Conservation (phyloP, 495 filamentous ascomycete genomes). For the Penicillium desertorum region DNA sequence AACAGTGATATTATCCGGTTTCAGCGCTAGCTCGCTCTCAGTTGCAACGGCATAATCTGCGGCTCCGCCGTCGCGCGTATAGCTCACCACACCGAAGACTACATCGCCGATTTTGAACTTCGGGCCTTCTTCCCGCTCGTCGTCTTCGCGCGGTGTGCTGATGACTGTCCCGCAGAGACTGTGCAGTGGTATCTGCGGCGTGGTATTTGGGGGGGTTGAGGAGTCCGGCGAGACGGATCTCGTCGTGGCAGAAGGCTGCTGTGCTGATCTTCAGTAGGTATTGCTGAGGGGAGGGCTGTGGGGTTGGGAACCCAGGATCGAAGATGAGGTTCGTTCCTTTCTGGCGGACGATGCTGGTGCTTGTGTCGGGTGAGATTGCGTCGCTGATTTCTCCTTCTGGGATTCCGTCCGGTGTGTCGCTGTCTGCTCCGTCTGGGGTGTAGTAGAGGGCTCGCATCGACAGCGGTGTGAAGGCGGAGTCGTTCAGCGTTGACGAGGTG, state of each 20-base stretch:
- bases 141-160: constrained; percentile 45
- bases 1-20: constrained; percentile 48
- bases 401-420: constrained; percentile 7
- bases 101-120: constrained; percentile 51
- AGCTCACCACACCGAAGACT: constrained; percentile 53
- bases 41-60: constrained; percentile 52
- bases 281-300: constrained; percentile 42
- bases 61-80: constrained; percentile 51
- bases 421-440: constrained; percentile 20
- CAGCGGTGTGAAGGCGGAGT: constrained; percentile 33
- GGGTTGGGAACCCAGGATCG: constrained; percentile 40
- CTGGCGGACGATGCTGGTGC: constrained; percentile 14
- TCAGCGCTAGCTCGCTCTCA: constrained; percentile 50
- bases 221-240: constrained; percentile 47
- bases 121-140: constrained; percentile 31
- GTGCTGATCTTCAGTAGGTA: constrained; percentile 61
- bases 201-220: constrained; percentile 42
- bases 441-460: constrained; percentile 46
- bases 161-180: constrained; percentile 58
- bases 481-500: constrained; percentile 34
- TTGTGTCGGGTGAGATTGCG: background rate
- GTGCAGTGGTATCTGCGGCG: constrained; percentile 54
- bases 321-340: constrained; percentile 31
- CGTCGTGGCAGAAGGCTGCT: constrained; percentile 57
- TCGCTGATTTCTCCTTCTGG: constrained; percentile 10